Evolutionary conservation across 176 grass and related monocot genomes (phyloP).

Genomic region (Eragrostis nindensis): DNA sequence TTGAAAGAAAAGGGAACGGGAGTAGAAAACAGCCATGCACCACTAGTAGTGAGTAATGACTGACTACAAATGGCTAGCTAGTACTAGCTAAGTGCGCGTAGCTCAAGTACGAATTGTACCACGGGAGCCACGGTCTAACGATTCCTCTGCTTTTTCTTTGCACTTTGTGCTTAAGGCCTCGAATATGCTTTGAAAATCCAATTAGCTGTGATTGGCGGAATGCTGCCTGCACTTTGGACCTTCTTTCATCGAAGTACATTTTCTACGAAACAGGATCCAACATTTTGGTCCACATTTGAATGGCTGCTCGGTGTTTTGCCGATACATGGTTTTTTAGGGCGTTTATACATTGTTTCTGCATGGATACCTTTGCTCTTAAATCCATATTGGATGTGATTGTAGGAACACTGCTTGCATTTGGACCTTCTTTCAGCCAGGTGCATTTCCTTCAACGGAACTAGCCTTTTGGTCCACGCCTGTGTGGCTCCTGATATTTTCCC

Average conservation of each 20-base stretch:
- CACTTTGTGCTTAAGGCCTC: conserved; percentile 4
- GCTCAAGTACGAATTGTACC: conserved; percentile 52
- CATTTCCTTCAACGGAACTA: too few relatives aligned
- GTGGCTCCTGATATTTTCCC: not conserved
- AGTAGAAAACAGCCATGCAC: conserved; percentile 6
- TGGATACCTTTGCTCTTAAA: not conserved
- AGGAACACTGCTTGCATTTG: not conserved
- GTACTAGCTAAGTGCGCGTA: conserved; percentile 17
- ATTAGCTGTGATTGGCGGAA: not conserved
- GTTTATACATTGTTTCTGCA: too few relatives aligned
- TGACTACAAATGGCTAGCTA: conserved; percentile 33
- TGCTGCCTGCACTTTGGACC: not conserved
- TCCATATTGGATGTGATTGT: conserved; percentile 18
- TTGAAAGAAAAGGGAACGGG: not conserved
- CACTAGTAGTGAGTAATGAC: too few relatives aligned
- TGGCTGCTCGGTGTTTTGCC: too few relatives aligned
- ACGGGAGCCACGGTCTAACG: conserved; percentile 18
- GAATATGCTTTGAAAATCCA: conserved; percentile 43
- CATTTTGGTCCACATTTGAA: too few relatives aligned
- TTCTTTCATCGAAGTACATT: conserved; percentile 5
- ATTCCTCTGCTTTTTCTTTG: conserved; percentile 14
- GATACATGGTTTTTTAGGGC: too few relatives aligned
- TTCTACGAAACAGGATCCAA: not conserved
- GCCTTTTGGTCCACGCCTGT: not conserved
- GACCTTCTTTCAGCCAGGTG: too few relatives aligned